phyloP scores from a whole-genome alignment of 208 protist species.

The Crithidia fasciculata region DNA sequence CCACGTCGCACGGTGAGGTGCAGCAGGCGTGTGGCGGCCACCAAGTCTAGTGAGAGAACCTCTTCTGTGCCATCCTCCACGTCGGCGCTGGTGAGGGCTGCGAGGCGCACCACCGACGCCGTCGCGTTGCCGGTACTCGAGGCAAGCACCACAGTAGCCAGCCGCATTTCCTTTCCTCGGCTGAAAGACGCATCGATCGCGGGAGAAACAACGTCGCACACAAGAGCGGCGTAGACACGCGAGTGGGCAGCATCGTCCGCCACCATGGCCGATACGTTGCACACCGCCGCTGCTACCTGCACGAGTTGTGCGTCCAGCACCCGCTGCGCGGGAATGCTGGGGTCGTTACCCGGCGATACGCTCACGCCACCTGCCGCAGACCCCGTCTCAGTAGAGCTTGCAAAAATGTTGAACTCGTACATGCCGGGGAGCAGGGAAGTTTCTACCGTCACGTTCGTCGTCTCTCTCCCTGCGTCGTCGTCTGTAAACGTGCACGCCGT shows the following conservation, averaged over 20 bases:
- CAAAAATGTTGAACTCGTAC: not conserved
- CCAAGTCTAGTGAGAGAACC: not conserved
- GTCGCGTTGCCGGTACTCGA: not conserved
- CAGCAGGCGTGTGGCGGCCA: slow-evolving; percentile 1
- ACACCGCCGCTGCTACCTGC: not conserved
- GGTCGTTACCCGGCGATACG: no score
- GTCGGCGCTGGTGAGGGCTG: not conserved
- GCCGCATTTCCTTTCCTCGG: not conserved
- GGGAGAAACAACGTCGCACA: not conserved
- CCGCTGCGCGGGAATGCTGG: no score
- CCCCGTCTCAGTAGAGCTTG: no score
- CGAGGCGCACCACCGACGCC: not conserved
- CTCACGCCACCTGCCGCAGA: no score
- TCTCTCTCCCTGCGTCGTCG: not conserved
- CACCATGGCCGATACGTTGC: slow-evolving; percentile 7
- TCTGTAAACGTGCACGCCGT: slow-evolving; percentile 5
- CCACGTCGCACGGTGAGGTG: slow-evolving; percentile 4
- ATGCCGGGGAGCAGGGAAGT: not conserved
- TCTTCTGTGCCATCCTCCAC: slow-evolving; percentile 10
- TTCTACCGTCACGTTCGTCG: not conserved
- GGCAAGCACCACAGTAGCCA: not conserved
- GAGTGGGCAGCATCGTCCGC: not conserved
- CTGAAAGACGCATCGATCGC: not conserved
- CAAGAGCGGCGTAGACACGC: not conserved
- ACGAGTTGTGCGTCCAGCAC: not conserved